Conservation (phyloP, 176 grass and related monocot genomes). For the barley (Hordeum vulgare) region MorexV3_pseudomolecules_assembly NC_058522.1:206595769-206596268, state of each 20-base stretch:
- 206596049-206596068: background rate
- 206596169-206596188: too few species aligned
- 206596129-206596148: too few species aligned
- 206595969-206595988: background rate
- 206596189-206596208: too few species aligned
- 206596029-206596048: background rate
- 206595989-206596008: background rate
- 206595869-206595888: background rate
- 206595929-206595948: background rate
- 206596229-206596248: too few species aligned
- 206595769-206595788: background rate
- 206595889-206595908: background rate
- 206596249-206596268: too few species aligned
- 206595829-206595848: background rate
- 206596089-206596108: background rate
- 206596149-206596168: too few species aligned
- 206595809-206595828: background rate
- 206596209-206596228: too few species aligned
- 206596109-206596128: too few species aligned
- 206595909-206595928: background rate
- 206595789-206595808: background rate
- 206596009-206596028: slow-evolving; percentile 2
- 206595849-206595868: background rate
- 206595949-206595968: background rate
- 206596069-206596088: background rate